These are phyloP conservation scores for Lasiosphaeris hirsuta DNA, from an alignment of 495 filamentous ascomycete species.

Conservation along the genomic window DNA sequence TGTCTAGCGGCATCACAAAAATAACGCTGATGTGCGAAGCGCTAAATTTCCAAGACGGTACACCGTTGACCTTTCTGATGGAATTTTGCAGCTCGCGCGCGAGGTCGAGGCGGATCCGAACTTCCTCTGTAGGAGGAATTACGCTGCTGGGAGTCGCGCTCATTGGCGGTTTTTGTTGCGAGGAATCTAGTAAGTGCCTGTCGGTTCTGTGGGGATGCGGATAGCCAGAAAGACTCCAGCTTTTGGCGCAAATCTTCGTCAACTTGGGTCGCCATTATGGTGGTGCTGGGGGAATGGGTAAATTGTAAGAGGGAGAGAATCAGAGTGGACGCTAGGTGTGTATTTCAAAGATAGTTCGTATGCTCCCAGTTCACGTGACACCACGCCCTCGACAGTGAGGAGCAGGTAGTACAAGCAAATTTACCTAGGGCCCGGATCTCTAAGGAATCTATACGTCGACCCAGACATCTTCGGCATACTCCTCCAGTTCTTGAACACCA, in stretches of 20 bases:
- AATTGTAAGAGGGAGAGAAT: not conserved
- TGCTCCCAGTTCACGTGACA: not conserved
- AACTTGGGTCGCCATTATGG: constrained; percentile 5
- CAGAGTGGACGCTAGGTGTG: not conserved
- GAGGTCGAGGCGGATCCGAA: constrained; percentile 1
- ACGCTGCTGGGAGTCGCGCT: not conserved
- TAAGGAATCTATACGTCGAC: no score
- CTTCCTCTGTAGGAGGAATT: constrained; percentile 4
- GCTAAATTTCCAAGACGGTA: constrained; percentile 1
- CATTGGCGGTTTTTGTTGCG: constrained; percentile 6
- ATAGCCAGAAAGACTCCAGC: constrained; percentile 1
- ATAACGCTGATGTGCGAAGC: constrained; percentile 1
- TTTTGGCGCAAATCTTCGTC: constrained; percentile 1
- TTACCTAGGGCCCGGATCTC: no score
- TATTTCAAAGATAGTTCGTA: not conserved
- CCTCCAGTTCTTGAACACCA: no score
- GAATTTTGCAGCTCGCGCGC: constrained; percentile 1
- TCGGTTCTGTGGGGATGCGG: not conserved
- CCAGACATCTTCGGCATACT: no score
- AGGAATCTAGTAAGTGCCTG: constrained; percentile 2
- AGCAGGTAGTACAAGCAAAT: no score
- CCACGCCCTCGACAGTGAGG: no score
- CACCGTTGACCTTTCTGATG: not conserved
- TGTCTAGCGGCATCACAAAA: constrained; percentile 3
- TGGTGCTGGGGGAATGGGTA: not conserved